Evolutionary conservation across 306 rosid genomes (phyloP).

Genomic region (Quercus variabilis): DNA sequence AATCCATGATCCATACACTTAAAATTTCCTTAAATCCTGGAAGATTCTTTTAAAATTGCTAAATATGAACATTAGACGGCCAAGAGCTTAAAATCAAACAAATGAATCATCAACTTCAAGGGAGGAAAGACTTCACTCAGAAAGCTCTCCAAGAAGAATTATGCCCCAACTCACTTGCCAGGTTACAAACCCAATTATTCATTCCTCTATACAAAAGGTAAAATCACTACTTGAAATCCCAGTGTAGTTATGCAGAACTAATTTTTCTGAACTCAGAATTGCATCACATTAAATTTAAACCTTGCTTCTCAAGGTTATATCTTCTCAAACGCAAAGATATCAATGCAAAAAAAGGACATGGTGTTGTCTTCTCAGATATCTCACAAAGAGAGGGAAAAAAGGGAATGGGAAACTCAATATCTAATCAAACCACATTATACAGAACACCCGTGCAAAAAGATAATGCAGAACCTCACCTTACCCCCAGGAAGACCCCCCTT

Average conservation of each 20-base stretch:
- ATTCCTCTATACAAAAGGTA: background rate
- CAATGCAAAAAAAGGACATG: background rate
- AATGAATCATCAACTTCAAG: no score
- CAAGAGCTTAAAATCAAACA: no score
- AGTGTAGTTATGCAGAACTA: background rate
- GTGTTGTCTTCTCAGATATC: background rate
- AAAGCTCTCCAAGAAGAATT: no score
- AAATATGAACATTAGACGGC: no score
- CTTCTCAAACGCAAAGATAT: background rate
- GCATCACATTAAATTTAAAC: background rate
- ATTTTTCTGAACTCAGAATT: background rate
- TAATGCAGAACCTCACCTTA: conserved; percentile 52
- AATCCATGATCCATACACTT: no score
- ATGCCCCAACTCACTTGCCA: no score
- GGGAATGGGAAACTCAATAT: background rate
- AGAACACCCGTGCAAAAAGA: background rate
- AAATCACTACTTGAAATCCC: background rate
- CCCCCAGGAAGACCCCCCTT: conserved; percentile 99
- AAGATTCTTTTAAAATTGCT: no score
- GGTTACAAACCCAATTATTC: no score
- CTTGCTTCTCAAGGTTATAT: background rate
- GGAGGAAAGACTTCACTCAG: no score
- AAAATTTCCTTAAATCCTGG: no score
- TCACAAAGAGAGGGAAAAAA: background rate
- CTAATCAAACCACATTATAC: background rate